A percentile compares a stretch with the other conserved stretches of the same genome.
phyloP scores from a whole-genome alignment of 352 stramenopile species.

The Pythium brachiatum region DNA sequence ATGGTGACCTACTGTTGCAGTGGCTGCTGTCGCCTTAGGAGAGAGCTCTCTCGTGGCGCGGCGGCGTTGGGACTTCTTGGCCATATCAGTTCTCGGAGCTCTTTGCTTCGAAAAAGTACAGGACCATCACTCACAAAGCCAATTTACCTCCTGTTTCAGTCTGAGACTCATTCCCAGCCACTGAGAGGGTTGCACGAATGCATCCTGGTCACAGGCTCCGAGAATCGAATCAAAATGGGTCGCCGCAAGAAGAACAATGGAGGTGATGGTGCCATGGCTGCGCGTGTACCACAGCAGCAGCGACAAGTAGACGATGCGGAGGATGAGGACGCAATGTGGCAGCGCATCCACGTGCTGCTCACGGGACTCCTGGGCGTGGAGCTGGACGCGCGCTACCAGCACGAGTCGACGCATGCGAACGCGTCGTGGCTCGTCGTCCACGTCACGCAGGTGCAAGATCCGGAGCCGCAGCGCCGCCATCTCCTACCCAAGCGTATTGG shows the following conservation, averaged over 20 bases:
- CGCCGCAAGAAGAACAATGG: neutral
- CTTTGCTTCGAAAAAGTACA: too few species aligned
- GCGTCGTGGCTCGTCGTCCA: slow-evolving; percentile 18
- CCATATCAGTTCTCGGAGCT: too few species aligned
- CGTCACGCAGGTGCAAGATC: slow-evolving; percentile 11
- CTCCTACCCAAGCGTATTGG: neutral
- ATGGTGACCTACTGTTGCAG: too few species aligned
- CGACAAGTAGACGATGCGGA: neutral
- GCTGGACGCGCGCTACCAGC: slow-evolving; percentile 12
- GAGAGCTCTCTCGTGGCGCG: too few species aligned
- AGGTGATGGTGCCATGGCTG: too few species aligned
- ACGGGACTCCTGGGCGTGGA: slow-evolving; percentile 4
- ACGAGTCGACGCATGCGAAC: slow-evolving; percentile 12
- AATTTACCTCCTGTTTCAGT: too few species aligned
- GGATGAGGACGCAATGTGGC: slow-evolving; percentile 10
- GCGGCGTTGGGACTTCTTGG: neutral
- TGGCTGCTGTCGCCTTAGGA: too few species aligned
- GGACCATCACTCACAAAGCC: too few species aligned
- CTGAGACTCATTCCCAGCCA: too few species aligned
- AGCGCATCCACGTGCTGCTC: slow-evolving; percentile 5
- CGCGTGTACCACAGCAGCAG: neutral
- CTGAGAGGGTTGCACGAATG: too few species aligned
- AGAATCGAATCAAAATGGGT: neutral
- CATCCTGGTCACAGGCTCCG: too few species aligned
- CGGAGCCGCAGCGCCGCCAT: neutral